Evolutionary conservation across 163 green algal species (phyloP), one percentile per base, ranked within the genome.

Genomic region (Scenedesmus sp.): DNA sequence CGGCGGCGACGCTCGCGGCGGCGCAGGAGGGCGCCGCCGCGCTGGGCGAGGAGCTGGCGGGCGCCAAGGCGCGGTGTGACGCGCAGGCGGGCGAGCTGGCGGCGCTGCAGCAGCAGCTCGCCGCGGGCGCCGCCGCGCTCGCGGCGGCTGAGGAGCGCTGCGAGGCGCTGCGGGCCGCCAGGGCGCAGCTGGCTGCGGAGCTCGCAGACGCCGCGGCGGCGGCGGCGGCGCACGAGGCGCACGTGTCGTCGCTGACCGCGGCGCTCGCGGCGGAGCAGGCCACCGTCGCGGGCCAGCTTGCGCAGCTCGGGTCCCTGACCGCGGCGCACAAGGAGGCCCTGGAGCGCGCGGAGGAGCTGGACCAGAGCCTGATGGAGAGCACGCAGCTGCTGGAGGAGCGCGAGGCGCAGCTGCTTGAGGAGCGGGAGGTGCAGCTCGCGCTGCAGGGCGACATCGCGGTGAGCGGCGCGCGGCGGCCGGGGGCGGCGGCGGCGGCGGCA

Each of bases 351-450:
- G 47, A 73, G 11, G n/a, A 67, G n/a, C 39, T 77, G 34, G 54
- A 67, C 26, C 22, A 57, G 69, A 29, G 67, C 13, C 54, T 77
- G 1, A 3, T 36, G 50, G 69, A 67, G 44, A 67, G 54, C 51
- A 48, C 44, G 36, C 26, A 60, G 36, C 26, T 67, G 54, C n/a
- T 77, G 42, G 69, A 77, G 54, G 36, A 67, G 69, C 53, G 69
- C 14, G 54, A 77, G 24, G 54, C 26, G 18, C 22, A 62, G 15
- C 69, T 77, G 69, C 50, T 58, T 42, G 24, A 63, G n/a, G n/a
- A n/a, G n/a, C n/a, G n/a, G n/a, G n/a, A n/a, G n/a, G n/a, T n/a
- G n/a, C n/a, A n/a, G n/a, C n/a, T n/a, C n/a, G n/a, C n/a, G 11
- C 17, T 66, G 53, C 69, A 77, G 33, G 51, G 26, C 2, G 53